Evolutionary conservation across 768 basidiomycete species (phyloP).

Genomic region (Harrya chromipes): DNA sequence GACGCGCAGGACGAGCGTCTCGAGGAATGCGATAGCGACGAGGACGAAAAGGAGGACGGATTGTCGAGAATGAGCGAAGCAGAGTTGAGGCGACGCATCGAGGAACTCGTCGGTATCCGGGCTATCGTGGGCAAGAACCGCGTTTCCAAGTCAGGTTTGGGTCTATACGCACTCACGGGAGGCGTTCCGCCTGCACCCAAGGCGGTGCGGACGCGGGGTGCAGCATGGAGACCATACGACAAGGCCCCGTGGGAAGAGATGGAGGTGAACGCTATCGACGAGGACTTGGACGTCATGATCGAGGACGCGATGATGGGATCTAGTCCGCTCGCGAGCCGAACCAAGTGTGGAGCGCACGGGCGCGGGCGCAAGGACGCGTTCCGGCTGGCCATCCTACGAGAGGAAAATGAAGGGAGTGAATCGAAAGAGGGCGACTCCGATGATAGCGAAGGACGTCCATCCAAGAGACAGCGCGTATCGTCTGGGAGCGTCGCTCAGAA

Average conservation of each 20-base stretch:
- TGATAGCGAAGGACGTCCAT: constrained; percentile 13
- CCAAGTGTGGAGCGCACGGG: constrained; percentile 4
- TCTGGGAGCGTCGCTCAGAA: background rate
- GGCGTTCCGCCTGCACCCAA: constrained; percentile 33
- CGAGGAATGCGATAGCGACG: background rate
- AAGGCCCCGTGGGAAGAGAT: constrained; percentile 24
- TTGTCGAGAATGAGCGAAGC: constrained; percentile 33
- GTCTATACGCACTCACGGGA: constrained; percentile 7
- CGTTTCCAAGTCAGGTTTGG: constrained; percentile 25
- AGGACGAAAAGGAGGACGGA: constrained; percentile 5
- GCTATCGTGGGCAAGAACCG: constrained; percentile 30
- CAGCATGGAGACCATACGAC: constrained; percentile 17
- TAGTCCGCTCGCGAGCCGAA: constrained; percentile 26
- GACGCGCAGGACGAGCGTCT: background rate
- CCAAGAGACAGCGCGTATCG: constrained; percentile 21
- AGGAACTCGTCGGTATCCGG: constrained; percentile 58
- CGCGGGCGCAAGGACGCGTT: constrained; percentile 8
- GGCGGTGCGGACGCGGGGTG: constrained; percentile 22
- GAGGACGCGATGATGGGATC: constrained; percentile 22
- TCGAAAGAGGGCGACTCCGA: constrained; percentile 5
- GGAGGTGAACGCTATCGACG: constrained; percentile 15
- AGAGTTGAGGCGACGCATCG: constrained; percentile 53
- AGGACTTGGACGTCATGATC: constrained; percentile 3
- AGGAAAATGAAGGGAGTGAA: constrained; percentile 26
- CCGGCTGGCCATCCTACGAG: constrained; percentile 23